A percentile compares a stretch with the other conserved stretches of the same genome.
Conservation (phyloP, 2,329 filamentous ascomycete genomes). For the Colletotrichum higginsianum region DNA sequence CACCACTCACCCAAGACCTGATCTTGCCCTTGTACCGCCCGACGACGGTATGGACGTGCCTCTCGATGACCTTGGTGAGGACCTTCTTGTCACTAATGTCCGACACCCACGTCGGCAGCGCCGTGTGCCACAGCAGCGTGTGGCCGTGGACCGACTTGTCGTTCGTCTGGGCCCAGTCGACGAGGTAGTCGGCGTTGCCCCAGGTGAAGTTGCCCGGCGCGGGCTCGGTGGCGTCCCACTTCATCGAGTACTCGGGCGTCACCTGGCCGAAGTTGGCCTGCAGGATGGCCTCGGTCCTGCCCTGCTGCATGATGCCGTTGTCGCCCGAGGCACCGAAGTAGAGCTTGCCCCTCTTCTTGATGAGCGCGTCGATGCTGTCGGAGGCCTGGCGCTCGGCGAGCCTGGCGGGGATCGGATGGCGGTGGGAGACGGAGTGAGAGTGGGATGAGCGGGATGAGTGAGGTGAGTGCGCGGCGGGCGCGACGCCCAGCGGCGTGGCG, state of each 20-base stretch:
- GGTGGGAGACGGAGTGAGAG: too few relatives aligned
- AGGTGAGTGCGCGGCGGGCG: slow-evolving; percentile 49
- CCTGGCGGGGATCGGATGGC: neutral
- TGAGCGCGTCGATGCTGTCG: slow-evolving; percentile 66
- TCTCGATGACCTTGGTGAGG: slow-evolving; percentile 70
- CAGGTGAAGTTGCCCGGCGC: slow-evolving; percentile 69
- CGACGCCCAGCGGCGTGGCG: slow-evolving; percentile 42
- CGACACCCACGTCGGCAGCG: slow-evolving; percentile 72
- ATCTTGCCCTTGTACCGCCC: slow-evolving; percentile 75
- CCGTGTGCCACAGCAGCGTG: slow-evolving; percentile 76
- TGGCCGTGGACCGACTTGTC: slow-evolving; percentile 74
- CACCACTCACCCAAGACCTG: slow-evolving; percentile 62
- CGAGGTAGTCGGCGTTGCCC: slow-evolving; percentile 68
- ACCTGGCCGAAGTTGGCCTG: slow-evolving; percentile 74
- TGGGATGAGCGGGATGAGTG: too few relatives aligned
- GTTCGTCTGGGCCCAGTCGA: slow-evolving; percentile 70
- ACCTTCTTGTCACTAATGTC: slow-evolving; percentile 65
- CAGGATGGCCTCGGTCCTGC: slow-evolving; percentile 68
- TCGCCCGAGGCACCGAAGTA: slow-evolving; percentile 75
- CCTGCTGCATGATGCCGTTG: slow-evolving; percentile 63
- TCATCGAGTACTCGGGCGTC: slow-evolving; percentile 80
- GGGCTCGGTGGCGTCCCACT: slow-evolving; percentile 73
- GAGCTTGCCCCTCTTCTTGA: slow-evolving; percentile 74
- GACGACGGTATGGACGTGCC: slow-evolving; percentile 72
- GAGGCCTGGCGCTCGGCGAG: slow-evolving; percentile 59